phyloP scores from a whole-genome alignment of 371 early-diverging fungal species.

The Entomophthora muscae region DNA sequence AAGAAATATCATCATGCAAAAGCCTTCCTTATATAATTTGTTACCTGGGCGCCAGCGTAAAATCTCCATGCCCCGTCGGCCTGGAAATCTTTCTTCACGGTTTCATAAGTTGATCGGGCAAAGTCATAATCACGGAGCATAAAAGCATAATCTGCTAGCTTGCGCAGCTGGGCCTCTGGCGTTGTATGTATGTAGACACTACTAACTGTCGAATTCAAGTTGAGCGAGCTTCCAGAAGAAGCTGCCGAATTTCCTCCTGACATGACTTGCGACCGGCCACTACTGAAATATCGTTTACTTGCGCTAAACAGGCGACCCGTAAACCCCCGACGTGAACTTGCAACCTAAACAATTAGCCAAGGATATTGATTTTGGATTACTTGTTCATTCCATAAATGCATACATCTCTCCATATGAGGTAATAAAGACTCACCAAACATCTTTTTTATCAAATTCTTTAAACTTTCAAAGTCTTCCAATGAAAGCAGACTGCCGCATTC shows the following conservation, averaged over 20 bases:
- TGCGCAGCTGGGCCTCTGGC: slow-evolving; percentile 79
- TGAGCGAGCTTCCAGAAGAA: slow-evolving; percentile 16
- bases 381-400: slow-evolving; percentile 81
- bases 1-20: not conserved
- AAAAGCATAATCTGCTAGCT: slow-evolving; percentile 85
- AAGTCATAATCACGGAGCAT: slow-evolving; percentile 86
- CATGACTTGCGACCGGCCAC: slow-evolving; percentile 18
- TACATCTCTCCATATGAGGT: slow-evolving; percentile 77
- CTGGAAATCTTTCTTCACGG: slow-evolving; percentile 73
- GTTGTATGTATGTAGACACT: slow-evolving; percentile 44
- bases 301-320: slow-evolving; percentile 78
- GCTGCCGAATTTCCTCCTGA: slow-evolving; percentile 17
- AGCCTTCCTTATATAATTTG: not conserved
- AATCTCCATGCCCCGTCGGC: slow-evolving; percentile 68
- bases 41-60: slow-evolving; percentile 60
- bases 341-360: slow-evolving; percentile 27
- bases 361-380: slow-evolving; percentile 12
- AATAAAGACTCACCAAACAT: slow-evolving; percentile 57
- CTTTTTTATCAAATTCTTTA: slow-evolving; percentile 11
- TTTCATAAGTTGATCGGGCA: slow-evolving; percentile 74
- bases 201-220: not conserved
- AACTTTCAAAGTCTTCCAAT: not conserved
- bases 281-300: slow-evolving; percentile 61
- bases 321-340: slow-evolving; percentile 67
- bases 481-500: not conserved